These are phyloP conservation scores for Mariannaea elegans DNA, from an alignment of 2,329 filamentous ascomycete genomes.

Conservation along the genomic window DNA sequence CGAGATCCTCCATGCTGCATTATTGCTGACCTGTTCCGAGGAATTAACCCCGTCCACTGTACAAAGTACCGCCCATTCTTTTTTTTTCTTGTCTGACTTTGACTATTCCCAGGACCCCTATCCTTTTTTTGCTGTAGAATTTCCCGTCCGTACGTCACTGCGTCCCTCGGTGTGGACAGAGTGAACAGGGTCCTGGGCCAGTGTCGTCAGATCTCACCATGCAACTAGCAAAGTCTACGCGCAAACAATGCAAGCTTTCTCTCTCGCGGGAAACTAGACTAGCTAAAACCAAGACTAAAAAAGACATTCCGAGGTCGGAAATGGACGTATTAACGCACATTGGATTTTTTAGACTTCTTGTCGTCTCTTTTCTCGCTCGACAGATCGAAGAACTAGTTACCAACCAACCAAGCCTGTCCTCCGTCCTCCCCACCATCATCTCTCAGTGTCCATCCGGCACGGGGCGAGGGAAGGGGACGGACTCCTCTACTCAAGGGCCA, in stretches of 20 bases:
- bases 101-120: background rate
- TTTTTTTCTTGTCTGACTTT: background rate
- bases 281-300: background rate
- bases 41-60: too few species aligned
- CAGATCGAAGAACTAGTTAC: background rate
- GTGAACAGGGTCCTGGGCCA: background rate
- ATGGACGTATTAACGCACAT: background rate
- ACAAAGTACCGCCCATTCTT: too few species aligned
- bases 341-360: background rate
- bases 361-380: background rate
- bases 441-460: background rate
- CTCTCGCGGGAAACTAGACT: background rate
- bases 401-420: background rate
- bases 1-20: slow-evolving; percentile 3
- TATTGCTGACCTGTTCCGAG: background rate
- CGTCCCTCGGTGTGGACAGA: background rate
- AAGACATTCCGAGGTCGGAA: background rate
- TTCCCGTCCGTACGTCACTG: background rate
- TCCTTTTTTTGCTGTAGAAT: background rate
- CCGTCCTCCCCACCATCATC: slow-evolving; percentile 17
- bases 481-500: slow-evolving; percentile 11
- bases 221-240: background rate
- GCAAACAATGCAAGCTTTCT: background rate
- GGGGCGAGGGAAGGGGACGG: background rate
- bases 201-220: background rate